Conservation (phyloP, 75 land plant genomes). For the Pinus taeda region DNA sequence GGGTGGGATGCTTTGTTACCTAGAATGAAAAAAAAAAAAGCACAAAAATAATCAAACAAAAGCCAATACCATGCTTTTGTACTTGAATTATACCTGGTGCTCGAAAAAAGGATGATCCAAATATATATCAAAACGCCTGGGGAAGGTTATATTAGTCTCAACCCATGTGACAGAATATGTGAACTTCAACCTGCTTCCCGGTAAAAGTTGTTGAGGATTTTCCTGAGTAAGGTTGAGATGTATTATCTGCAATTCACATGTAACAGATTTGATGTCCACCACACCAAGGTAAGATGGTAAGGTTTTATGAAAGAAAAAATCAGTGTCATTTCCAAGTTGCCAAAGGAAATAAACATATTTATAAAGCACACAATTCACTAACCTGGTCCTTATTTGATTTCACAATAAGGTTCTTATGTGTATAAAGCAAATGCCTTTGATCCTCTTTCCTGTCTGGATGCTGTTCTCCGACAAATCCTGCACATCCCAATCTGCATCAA, state of each 20-base stretch:
- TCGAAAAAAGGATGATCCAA: conserved; percentile 99
- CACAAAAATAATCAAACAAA: neutral
- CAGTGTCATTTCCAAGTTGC: neutral
- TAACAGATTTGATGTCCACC: neutral
- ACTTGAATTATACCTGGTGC: conserved; percentile 73
- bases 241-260: conserved; percentile 35
- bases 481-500: neutral
- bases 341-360: neutral
- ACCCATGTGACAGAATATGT: conserved; percentile 87
- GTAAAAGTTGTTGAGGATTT: conserved; percentile 53
- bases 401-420: conserved; percentile 71
- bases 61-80: neutral
- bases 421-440: conserved; percentile 57
- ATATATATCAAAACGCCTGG: conserved; percentile 93
- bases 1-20: no score
- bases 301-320: conserved; percentile 1
- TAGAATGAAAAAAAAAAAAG: neutral
- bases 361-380: neutral
- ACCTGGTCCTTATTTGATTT: conserved; percentile 88
- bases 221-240: conserved; percentile 81
- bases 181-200: conserved; percentile 64
- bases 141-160: conserved; percentile 67
- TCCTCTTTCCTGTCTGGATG: conserved; percentile 71
- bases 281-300: neutral
- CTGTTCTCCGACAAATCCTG: conserved; percentile 91